These are phyloP conservation scores for Hippophae rhamnoides DNA, from an alignment of 306 rosid species.

Conservation along the genomic window DNA sequence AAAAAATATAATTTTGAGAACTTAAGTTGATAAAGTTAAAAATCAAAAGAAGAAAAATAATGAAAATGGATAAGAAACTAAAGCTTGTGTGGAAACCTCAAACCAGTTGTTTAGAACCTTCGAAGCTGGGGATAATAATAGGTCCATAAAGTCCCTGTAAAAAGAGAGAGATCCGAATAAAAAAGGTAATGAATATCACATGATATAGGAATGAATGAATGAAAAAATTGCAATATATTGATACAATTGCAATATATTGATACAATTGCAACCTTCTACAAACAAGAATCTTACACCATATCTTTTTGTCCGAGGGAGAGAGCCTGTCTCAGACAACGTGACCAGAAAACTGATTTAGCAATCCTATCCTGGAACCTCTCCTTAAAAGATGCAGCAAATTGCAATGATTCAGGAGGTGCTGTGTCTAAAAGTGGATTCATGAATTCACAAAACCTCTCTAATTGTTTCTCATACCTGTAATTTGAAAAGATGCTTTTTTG, in stretches of 20 bases:
- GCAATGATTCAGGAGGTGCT: conserved; percentile 69
- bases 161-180: conserved; percentile 18
- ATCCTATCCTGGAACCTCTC: conserved; percentile 55
- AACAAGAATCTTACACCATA: conserved; percentile 55
- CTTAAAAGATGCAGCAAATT: conserved; percentile 38
- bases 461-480: conserved; percentile 71
- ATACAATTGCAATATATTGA: neutral
- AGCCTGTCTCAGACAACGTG: conserved; percentile 46
- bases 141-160: conserved; percentile 83
- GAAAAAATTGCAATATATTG: too few species aligned
- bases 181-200: conserved; percentile 1
- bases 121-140: conserved; percentile 77
- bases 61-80: conserved; percentile 7
- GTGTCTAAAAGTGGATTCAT: conserved; percentile 82
- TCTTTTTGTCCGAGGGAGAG: conserved; percentile 75
- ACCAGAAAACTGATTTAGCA: conserved; percentile 79
- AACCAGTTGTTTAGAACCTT: conserved; percentile 93
- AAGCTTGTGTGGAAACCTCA: conserved; percentile 49
- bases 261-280: neutral
- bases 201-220: conserved; percentile 2
- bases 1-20: neutral
- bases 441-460: conserved; percentile 70
- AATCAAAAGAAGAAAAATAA: neutral
- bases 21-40: neutral
- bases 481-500: neutral